Conservation (phyloP, 495 filamentous ascomycete species). For the Penicillium antarcticum region DNA sequence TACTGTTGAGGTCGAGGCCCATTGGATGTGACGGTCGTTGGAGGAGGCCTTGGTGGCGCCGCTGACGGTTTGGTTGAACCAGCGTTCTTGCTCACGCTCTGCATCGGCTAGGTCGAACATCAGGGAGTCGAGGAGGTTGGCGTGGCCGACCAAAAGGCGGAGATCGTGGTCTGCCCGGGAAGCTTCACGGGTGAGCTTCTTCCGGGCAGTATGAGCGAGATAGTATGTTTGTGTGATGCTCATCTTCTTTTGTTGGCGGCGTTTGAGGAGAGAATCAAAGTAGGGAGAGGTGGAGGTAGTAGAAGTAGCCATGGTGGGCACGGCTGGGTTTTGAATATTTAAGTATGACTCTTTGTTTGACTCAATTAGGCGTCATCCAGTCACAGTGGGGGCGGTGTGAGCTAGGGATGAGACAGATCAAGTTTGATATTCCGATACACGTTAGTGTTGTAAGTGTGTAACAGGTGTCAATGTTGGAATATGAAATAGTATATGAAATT, state of each 20-base stretch:
- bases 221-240: slow-evolving; percentile 96
- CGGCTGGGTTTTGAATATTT: background rate
- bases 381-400: slow-evolving; percentile 10
- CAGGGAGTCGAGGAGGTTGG: slow-evolving; percentile 93
- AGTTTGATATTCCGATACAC: background rate
- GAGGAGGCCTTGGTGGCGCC: slow-evolving; percentile 58
- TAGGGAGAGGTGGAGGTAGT: slow-evolving; percentile 26
- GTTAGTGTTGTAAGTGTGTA: no score
- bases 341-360: slow-evolving; percentile 11
- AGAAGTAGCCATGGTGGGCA: slow-evolving; percentile 21
- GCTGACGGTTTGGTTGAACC: slow-evolving; percentile 95
- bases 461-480: background rate
- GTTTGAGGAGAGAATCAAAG: slow-evolving; percentile 30
- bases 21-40: slow-evolving; percentile 75
- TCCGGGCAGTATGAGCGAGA: slow-evolving; percentile 90
- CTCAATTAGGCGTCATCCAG: slow-evolving; percentile 10
- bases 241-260: slow-evolving; percentile 74
- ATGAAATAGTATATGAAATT: background rate
- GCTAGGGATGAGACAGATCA: background rate
- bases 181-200: slow-evolving; percentile 92
- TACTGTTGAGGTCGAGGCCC: slow-evolving; percentile 77
- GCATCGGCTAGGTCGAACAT: slow-evolving; percentile 95
- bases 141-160: slow-evolving; percentile 89
- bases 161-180: slow-evolving; percentile 89
- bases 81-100: slow-evolving; percentile 91